phyloP scores from a whole-genome alignment of 1,139 yeast species.

The Blastobotrys illinoisensis region DNA sequence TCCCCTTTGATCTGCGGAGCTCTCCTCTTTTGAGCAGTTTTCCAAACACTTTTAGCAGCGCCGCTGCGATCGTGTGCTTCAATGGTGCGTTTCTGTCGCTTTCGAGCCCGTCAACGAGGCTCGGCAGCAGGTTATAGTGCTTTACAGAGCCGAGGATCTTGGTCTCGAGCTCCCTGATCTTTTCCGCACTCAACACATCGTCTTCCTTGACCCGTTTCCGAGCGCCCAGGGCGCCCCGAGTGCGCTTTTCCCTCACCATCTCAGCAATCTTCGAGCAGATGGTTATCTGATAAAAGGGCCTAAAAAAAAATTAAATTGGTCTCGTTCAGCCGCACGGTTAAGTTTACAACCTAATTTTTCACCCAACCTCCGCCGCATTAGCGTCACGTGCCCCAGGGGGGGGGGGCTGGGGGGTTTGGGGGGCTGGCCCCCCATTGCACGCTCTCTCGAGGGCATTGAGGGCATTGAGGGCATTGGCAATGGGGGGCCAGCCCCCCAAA shows the following conservation, averaged over 20 bases:
- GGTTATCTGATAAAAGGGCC: not conserved
- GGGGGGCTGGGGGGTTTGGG: too few species aligned
- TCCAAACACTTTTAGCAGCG: constrained; percentile 54
- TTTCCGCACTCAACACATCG: not conserved
- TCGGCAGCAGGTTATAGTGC: constrained; percentile 49
- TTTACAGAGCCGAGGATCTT: constrained; percentile 21
- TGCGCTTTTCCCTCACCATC: constrained; percentile 8
- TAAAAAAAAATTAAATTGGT: not conserved
- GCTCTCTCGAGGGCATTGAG: too few species aligned
- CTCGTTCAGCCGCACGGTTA: not conserved
- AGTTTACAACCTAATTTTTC: not conserved
- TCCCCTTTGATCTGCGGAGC: constrained; percentile 34
- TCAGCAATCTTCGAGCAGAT: too few species aligned
- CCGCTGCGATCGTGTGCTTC: constrained; percentile 38
- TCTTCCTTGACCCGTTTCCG: not conserved
- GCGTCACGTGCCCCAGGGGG: too few species aligned
- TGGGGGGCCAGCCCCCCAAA: too few species aligned
- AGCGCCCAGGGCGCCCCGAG: not conserved
- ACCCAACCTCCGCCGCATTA: not conserved
- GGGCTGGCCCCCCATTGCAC: too few species aligned
- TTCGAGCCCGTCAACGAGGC: constrained; percentile 40
- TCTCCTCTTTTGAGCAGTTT: constrained; percentile 47
- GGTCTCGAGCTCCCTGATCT: constrained; percentile 5
- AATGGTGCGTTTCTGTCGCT: constrained; percentile 26
- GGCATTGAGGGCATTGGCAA: too few species aligned